A percentile compares a stretch with the other conserved stretches of the same genome.
phyloP scores from a whole-genome alignment of 2,329 filamentous ascomycete species.

The Diaporthe australafricana region DNA sequence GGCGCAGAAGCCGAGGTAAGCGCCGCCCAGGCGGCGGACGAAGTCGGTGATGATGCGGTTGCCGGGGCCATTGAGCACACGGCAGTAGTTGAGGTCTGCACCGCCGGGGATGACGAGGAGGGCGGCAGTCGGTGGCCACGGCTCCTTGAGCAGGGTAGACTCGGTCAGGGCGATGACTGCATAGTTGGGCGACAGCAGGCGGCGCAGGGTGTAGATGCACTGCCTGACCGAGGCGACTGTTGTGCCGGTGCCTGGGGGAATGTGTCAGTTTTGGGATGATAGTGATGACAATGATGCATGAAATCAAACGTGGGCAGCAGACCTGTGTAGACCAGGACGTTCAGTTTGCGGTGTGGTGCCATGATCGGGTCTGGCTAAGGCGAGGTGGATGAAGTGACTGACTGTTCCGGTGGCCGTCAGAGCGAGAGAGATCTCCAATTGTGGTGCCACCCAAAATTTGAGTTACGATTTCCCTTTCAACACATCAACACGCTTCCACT shows the following conservation, averaged over 20 bases:
- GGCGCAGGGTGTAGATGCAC: conserved; percentile 86
- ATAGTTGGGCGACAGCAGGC: conserved; percentile 89
- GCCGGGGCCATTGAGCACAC: conserved; percentile 85
- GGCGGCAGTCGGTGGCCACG: conserved; percentile 88
- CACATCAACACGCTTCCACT: conserved; percentile 42
- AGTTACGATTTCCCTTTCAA: not conserved
- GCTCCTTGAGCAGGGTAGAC: conserved; percentile 85
- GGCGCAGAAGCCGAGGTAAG: conserved; percentile 92
- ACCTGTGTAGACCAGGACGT: conserved; percentile 95
- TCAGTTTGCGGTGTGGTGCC: conserved; percentile 77
- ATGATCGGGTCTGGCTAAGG: conserved; percentile 55
- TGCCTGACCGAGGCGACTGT: conserved; percentile 91
- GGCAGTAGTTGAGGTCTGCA: conserved; percentile 92
- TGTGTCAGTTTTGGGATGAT: conserved; percentile 40
- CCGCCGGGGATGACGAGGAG: conserved; percentile 93
- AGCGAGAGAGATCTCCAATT: not conserved
- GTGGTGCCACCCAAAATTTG: conserved; percentile 30
- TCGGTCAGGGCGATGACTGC: conserved; percentile 89
- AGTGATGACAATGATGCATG: conserved; percentile 32
- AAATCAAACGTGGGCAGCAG: conserved; percentile 41
- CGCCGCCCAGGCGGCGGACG: conserved; percentile 80
- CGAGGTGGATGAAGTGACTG: not conserved
- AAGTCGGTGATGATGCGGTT: conserved; percentile 88
- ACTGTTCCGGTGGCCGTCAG: not conserved
- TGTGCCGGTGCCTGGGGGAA: conserved; percentile 77